Evolutionary conservation across 371 early-diverging fungal species (phyloP).

Genomic region (Funneliformis caledonium): DNA sequence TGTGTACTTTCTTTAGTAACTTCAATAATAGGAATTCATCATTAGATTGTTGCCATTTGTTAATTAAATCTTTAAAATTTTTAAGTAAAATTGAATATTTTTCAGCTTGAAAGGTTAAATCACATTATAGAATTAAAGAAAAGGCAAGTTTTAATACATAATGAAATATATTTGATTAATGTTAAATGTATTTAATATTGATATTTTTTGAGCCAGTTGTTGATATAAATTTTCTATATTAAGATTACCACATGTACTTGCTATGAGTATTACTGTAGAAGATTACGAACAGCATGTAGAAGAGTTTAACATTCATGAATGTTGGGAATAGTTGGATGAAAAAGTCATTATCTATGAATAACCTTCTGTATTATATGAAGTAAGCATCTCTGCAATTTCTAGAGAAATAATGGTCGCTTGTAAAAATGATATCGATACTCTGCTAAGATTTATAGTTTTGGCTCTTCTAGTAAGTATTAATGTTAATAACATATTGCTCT

Average conservation of each 20-base stretch:
- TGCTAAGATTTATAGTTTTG: slow-evolving; percentile 18
- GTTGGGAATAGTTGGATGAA: slow-evolving; percentile 9
- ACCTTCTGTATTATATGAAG: slow-evolving; percentile 15
- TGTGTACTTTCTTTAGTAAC: too few relatives aligned
- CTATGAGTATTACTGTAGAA: background rate
- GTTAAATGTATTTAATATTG: too few relatives aligned
- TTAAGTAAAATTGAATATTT: too few relatives aligned
- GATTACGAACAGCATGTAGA: slow-evolving; percentile 31
- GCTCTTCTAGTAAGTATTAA: slow-evolving; percentile 34
- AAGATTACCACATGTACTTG: slow-evolving; percentile 31
- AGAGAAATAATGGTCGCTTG: background rate
- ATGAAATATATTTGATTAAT: too few relatives aligned
- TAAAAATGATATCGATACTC: background rate
- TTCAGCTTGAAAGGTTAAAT: too few relatives aligned
- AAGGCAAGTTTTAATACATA: too few relatives aligned
- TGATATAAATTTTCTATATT: too few relatives aligned
- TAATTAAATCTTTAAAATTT: too few relatives aligned
- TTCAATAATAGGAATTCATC: too few relatives aligned
- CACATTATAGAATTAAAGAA: too few relatives aligned
- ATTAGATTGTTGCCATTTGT: too few relatives aligned
- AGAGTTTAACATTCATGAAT: slow-evolving; percentile 16
- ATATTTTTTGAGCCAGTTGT: too few relatives aligned
- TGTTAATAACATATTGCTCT: slow-evolving; percentile 17
- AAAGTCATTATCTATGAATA: slow-evolving; percentile 30
- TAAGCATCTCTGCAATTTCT: slow-evolving; percentile 18